Evolutionary conservation across 1,284 basidiomycete genomes (phyloP).

Genomic region (Rhodotorula mucilaginosa): DNA sequence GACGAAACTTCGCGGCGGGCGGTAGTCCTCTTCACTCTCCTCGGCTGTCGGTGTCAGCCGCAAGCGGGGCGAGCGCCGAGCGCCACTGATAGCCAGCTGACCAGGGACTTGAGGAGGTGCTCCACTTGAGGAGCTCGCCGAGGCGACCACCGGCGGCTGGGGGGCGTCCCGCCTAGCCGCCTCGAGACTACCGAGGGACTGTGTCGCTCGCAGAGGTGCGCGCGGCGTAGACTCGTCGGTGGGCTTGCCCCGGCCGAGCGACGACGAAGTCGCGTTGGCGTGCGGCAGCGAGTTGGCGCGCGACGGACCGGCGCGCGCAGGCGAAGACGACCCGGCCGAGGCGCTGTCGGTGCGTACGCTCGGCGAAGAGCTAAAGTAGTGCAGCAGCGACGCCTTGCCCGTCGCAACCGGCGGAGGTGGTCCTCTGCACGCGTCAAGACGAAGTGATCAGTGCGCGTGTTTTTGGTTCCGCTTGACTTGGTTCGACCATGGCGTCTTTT

Average conservation of each 20-base stretch:
- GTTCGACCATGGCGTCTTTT: neutral
- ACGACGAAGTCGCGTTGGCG: neutral
- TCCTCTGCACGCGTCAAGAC: neutral
- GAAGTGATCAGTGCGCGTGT: too few relatives aligned
- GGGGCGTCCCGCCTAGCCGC: neutral
- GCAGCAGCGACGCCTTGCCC: neutral
- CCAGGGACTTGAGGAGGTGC: neutral
- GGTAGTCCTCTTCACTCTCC: neutral
- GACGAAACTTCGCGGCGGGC: neutral
- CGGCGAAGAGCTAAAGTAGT: constrained; percentile 9
- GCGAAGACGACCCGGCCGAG: neutral
- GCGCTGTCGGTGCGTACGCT: neutral
- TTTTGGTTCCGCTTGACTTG: too few relatives aligned
- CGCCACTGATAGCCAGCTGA: too few relatives aligned
- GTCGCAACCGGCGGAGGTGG: neutral
- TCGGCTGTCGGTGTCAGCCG: neutral
- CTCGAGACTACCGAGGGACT: constrained; percentile 6
- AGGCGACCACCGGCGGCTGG: neutral
- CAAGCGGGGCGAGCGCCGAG: neutral
- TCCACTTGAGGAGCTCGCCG: neutral
- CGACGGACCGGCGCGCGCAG: neutral
- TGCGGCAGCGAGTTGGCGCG: neutral
- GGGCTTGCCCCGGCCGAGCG: neutral
- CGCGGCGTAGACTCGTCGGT: neutral
- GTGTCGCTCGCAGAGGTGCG: neutral